Percentiles rank a stretch among this genome's conserved stretches.
phyloP scores from a whole-genome alignment of 306 rosid species.

The Dalbergia cochinchinensis region DNA sequence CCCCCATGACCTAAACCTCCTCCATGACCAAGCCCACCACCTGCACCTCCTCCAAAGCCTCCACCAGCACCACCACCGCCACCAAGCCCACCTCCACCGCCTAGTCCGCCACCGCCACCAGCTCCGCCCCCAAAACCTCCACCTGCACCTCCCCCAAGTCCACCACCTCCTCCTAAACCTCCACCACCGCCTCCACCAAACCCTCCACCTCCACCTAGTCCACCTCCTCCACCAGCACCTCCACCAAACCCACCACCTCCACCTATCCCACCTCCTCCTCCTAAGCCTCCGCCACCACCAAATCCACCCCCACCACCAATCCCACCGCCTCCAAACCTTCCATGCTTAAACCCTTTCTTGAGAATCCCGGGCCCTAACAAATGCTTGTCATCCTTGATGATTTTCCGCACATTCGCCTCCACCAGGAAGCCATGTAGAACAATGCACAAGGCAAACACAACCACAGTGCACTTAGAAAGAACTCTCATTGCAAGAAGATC shows the following conservation, averaged over 20 bases:
- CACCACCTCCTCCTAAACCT: conserved; percentile 32
- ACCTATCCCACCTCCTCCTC: not conserved
- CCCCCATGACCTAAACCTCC: conserved; percentile 28
- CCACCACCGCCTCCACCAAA: conserved; percentile 20
- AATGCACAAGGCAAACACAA: conserved; percentile 24
- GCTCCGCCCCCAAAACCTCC: conserved; percentile 22
- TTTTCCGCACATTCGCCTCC: conserved; percentile 10
- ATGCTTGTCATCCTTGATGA: conserved; percentile 52
- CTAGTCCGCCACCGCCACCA: not conserved
- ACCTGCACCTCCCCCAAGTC: conserved; percentile 8
- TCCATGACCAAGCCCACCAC: conserved; percentile 19
- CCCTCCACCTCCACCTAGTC: conserved; percentile 20
- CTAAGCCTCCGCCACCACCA: not conserved
- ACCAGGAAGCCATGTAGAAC: conserved; percentile 11
- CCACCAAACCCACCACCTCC: not conserved
- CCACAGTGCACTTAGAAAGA: not conserved
- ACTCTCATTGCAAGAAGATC: not conserved
- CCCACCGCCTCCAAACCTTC: conserved; percentile 26
- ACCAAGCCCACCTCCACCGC: not conserved
- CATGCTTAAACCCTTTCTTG: conserved; percentile 41
- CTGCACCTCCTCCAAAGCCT: not conserved
- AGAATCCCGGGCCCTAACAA: conserved; percentile 36
- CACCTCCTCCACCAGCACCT: conserved; percentile 21
- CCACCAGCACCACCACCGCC: conserved; percentile 23
- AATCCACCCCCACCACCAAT: conserved; percentile 2